Conservation (phyloP, 495 filamentous ascomycete species). For the Ascodesmis nigricans region DNA sequence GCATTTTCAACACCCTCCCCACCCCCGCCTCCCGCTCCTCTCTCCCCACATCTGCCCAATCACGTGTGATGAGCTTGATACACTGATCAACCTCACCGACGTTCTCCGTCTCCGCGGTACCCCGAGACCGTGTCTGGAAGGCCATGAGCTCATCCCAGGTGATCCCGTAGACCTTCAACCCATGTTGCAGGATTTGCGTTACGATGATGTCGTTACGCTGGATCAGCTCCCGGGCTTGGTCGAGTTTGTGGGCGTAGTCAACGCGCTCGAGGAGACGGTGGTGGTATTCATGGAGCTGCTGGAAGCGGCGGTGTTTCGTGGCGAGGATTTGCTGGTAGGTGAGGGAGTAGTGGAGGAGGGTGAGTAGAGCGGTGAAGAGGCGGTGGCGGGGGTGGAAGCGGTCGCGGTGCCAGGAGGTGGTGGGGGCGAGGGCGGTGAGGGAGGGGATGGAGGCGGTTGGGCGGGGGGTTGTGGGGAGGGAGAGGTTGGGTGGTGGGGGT, state of each 20-base stretch:
- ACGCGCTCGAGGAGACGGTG: no score
- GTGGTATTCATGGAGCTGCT: no score
- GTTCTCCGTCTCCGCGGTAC: conserved; percentile 7
- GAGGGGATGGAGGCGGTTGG: no score
- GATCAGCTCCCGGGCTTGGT: conserved; percentile 11
- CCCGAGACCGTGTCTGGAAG: conserved; percentile 14
- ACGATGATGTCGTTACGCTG: conserved; percentile 17
- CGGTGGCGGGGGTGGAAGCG: no score
- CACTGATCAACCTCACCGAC: conserved; percentile 25
- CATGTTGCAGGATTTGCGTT: conserved; percentile 17
- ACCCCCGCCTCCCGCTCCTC: conserved; percentile 25
- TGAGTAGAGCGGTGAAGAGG: no score
- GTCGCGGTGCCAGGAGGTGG: no score
- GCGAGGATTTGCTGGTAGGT: conserved; percentile 10
- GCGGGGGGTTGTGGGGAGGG: no score
- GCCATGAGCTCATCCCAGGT: conserved; percentile 17
- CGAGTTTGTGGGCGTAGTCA: conserved; percentile 16
- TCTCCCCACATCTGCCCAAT: conserved; percentile 26
- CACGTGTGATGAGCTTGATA: conserved; percentile 29
- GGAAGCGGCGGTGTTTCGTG: no score
- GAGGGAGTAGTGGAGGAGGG: conserved; percentile 1
- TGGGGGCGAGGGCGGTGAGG: no score
- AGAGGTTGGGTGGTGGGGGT: no score
- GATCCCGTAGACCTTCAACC: conserved; percentile 21
- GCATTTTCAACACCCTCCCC: conserved; percentile 20